Base-by-base conservation (phyloP, 345 rosid genomes). In the Eucalyptus albens region DNA sequence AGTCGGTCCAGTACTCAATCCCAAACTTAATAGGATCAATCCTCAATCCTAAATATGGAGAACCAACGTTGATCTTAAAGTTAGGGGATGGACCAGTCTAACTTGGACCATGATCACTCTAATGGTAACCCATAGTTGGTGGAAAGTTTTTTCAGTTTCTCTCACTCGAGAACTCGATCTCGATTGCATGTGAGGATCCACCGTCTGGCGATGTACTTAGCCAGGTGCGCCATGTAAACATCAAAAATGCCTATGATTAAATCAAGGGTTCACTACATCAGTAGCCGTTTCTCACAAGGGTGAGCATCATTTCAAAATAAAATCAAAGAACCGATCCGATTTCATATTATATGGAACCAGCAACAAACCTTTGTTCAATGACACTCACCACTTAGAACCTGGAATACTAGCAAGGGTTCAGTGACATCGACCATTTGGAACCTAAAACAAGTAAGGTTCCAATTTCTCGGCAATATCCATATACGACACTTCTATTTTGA, bases 1-100 rank as follows among this genome's bases (percentile, higher is more conserved):
- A 15, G 21, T 16, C 0, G 4, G 9, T 51, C 21, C 0, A 0
- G 1, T 53, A 53, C 1, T 53, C 4, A 8, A 0, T 21, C 26
- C 1, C 5, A 53, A 1, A 1, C 26, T 53, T 53, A 53, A 21
- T 21, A 53, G 0, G 11, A 2, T 19, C 11, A 2, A 8, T 53
- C 11, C 5, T 8, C 1, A 0, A 53, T 21, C 24, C 2, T 4
- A 53, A 53, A 53, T 8, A 53, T 53, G 0, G 26, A 53, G 5
- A 53, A 8, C 11, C 26, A 53, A 21, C 1, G 0, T 9, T 21
- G 5, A 53, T 53, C 59, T 1, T 53, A 21, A 53, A 53, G 5
- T 8, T 53, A 53, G 2, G 11, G 2, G 5, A 53, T 53, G 2
- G 24, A 53, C 5, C 0, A 19, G 0, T 19, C 10, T 3, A 19